Evolutionary conservation across 805 yeast genomes (phyloP).

Genomic region (Wickerhamiella vanderwaltii): DNA sequence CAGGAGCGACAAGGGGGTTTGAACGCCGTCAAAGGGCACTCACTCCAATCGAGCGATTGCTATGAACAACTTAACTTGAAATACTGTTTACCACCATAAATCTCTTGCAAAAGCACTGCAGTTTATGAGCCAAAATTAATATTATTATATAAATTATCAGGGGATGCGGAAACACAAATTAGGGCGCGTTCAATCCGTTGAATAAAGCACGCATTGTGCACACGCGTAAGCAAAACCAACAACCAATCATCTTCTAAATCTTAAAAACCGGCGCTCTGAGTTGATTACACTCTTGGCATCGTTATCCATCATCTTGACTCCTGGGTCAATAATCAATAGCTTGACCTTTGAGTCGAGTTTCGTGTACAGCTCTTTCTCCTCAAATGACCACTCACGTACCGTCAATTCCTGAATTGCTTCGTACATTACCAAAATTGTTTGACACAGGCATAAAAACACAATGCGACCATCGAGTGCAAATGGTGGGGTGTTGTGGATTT

Average conservation of each 20-base stretch:
- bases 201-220: too few relatives aligned
- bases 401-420: conserved; percentile 13
- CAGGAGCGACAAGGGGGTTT: too few relatives aligned
- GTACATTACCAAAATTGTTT: conserved; percentile 15
- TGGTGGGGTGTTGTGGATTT: conserved; percentile 3
- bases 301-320: conserved; percentile 11
- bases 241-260: conserved; percentile 7
- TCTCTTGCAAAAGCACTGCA: too few relatives aligned
- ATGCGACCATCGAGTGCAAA: conserved; percentile 15
- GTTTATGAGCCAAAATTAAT: too few relatives aligned
- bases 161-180: too few relatives aligned
- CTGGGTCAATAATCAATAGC: conserved; percentile 12
- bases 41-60: too few relatives aligned
- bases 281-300: conserved; percentile 11
- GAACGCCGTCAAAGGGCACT: too few relatives aligned
- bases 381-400: conserved; percentile 3
- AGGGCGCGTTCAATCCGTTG: too few relatives aligned
- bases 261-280: conserved; percentile 11
- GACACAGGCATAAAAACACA: conserved; percentile 13
- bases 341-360: conserved; percentile 12
- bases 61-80: too few relatives aligned
- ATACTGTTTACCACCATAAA: too few relatives aligned
- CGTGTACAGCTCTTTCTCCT: conserved; percentile 12
- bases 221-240: too few relatives aligned
- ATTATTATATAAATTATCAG: too few relatives aligned